A percentile compares a stretch with the other conserved stretches of the same genome.
phyloP scores from a whole-genome alignment of 169 alveolate genomes.

The Plasmodium sp. region DNA sequence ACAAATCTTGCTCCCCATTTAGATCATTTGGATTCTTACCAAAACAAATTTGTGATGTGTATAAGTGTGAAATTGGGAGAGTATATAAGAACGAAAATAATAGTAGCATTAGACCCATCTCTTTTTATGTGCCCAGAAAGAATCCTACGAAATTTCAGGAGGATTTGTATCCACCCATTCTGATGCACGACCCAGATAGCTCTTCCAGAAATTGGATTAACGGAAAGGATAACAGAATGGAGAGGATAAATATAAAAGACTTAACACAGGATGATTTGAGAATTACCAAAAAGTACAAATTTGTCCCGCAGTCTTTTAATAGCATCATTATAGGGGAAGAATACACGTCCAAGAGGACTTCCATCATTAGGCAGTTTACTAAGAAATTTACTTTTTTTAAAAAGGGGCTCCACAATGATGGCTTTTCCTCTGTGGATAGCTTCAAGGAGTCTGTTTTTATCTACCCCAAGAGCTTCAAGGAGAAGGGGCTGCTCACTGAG shows the following conservation, averaged over 20 bases:
- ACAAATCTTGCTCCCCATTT: slow-evolving; percentile 81
- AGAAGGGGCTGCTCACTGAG: not conserved
- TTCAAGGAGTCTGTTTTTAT: not conserved
- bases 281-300: slow-evolving; percentile 34
- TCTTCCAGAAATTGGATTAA: slow-evolving; percentile 23
- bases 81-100: slow-evolving; percentile 78
- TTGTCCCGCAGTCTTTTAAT: not conserved
- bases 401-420: not conserved
- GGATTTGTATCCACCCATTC: slow-evolving; percentile 78
- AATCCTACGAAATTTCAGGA: slow-evolving; percentile 77
- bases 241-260: slow-evolving; percentile 30
- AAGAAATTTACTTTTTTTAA: slow-evolving; percentile 33
- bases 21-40: slow-evolving; percentile 83
- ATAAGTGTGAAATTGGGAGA: slow-evolving; percentile 85
- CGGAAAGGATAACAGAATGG: slow-evolving; percentile 20
- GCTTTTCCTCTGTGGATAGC: not conserved
- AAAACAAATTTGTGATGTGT: slow-evolving; percentile 77
- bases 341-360: not conserved
- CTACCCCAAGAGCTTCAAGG: not conserved
- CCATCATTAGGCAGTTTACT: slow-evolving; percentile 33
- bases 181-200: slow-evolving; percentile 32
- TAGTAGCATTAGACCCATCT: slow-evolving; percentile 80
- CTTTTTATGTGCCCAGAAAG: slow-evolving; percentile 80
- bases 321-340: slow-evolving; percentile 47
- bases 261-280: slow-evolving; percentile 22